Conservation (phyloP, 345 rosid genomes). For the Passiflora organensis region DNA sequence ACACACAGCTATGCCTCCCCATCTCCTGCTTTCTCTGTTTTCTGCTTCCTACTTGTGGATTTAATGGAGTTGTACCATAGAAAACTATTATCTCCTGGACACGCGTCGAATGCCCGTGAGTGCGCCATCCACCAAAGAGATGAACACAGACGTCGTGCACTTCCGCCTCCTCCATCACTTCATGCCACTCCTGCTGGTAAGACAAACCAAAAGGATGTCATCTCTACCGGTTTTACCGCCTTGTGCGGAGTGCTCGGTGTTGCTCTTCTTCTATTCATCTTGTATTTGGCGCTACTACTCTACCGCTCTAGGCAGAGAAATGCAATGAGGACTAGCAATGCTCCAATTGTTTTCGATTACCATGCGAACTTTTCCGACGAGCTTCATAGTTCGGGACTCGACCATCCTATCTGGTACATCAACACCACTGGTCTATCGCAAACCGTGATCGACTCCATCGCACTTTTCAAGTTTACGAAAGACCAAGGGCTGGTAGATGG, state of each 20-base stretch:
- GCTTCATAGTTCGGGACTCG: slow-evolving; percentile 26
- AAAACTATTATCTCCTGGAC: neutral
- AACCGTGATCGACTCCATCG: slow-evolving; percentile 50
- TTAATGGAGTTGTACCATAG: slow-evolving; percentile 6
- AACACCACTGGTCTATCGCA: slow-evolving; percentile 56
- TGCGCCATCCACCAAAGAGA: neutral
- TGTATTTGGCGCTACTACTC: slow-evolving; percentile 6
- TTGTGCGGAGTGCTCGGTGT: slow-evolving; percentile 11
- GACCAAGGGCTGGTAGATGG: slow-evolving; percentile 52
- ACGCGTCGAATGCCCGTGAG: no score
- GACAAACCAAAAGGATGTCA: neutral
- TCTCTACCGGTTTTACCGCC: slow-evolving; percentile 3
- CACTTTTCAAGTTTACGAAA: slow-evolving; percentile 46
- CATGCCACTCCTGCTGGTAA: neutral
- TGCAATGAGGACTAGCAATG: slow-evolving; percentile 13
- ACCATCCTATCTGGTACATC: slow-evolving; percentile 64
- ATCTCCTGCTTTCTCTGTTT: slow-evolving; percentile 5
- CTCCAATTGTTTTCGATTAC: slow-evolving; percentile 20
- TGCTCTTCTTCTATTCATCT: slow-evolving; percentile 21
- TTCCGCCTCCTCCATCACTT: neutral
- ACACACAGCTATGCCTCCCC: no score
- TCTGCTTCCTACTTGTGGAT: neutral
- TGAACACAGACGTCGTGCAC: fast-evolving
- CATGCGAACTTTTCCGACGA: slow-evolving; percentile 32
- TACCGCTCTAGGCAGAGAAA: slow-evolving; percentile 18